These are phyloP conservation scores for Boletus calvinii DNA, from an alignment of 1,284 basidiomycete species.

Conservation along the genomic window DNA sequence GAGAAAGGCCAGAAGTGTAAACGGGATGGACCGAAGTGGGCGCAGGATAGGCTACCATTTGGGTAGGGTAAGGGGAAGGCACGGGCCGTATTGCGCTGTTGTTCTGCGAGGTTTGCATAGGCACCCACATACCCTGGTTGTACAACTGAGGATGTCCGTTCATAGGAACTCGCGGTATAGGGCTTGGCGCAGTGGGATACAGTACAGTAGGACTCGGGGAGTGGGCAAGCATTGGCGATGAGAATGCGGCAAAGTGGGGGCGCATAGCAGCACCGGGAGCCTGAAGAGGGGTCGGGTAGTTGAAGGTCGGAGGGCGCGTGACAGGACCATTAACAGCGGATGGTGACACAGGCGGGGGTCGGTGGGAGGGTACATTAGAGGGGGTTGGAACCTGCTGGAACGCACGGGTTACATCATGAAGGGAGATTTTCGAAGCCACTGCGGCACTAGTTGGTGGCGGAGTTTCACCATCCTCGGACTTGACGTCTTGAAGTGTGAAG, in stretches of 20 bases:
- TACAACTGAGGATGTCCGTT: slow-evolving; percentile 61
- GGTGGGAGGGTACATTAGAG: slow-evolving; percentile 42
- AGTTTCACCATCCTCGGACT: slow-evolving; percentile 76
- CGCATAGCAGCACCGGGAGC: slow-evolving; percentile 46
- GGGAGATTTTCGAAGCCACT: slow-evolving; percentile 67
- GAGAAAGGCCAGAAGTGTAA: slow-evolving; percentile 49
- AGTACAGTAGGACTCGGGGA: slow-evolving; percentile 61
- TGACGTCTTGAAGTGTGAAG: slow-evolving; percentile 76
- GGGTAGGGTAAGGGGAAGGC: slow-evolving; percentile 61
- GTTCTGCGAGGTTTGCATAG: slow-evolving; percentile 47
- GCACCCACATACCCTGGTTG: slow-evolving; percentile 65
- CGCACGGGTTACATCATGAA: slow-evolving; percentile 75
- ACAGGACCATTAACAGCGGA: slow-evolving; percentile 47
- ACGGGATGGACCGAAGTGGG: slow-evolving; percentile 47
- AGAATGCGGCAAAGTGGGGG: slow-evolving; percentile 55
- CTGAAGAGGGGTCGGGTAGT: slow-evolving; percentile 37
- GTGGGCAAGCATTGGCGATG: slow-evolving; percentile 67
- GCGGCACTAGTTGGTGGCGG: slow-evolving; percentile 62
- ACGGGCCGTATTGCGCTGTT: slow-evolving; percentile 55
- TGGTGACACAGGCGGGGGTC: slow-evolving; percentile 46
- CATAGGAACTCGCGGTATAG: slow-evolving; percentile 59
- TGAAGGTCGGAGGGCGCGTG: slow-evolving; percentile 40
- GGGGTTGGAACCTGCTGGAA: slow-evolving; percentile 76
- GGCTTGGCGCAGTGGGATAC: slow-evolving; percentile 62
- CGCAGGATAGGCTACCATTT: slow-evolving; percentile 61